Base-by-base conservation (phyloP, 169 alveolate genomes). In the Plasmodium fragile region DNA sequence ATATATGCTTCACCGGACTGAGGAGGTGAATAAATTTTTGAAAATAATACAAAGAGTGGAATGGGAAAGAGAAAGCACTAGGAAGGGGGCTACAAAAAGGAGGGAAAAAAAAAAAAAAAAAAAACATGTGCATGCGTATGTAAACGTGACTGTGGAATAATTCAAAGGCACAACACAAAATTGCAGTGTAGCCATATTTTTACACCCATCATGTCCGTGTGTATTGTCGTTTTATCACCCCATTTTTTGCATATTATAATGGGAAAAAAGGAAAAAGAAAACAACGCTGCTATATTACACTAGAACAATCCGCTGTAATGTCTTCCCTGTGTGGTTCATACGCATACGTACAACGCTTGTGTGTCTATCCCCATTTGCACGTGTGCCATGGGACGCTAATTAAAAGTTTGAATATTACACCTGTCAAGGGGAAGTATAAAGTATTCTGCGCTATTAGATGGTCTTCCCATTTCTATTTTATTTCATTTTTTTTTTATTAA, bases 1-100 rank as follows among this genome's bases (percentile, higher is more conserved):
- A 1, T 83, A 22, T 32, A 83, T 83, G 84, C 77, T 73, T 34
- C 45, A 72, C 79, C 32, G 22, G 43, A 28, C 72, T 5, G 92
- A 72, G 3, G 78, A 83, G 53, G 32, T 32, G 45, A 73, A 45
- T 25, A 83, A 83, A 41, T 10, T 39, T 45, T 52, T 49, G 36
- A 83, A 52, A 49, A 82, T 83, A 73, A 25, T 52, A 10, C 22
- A 83, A 41, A 36, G 28, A 55, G 75, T 30, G 52, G 36, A 83
- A 83, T 45, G 25, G 53, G 55, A 32, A 83, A 13, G 52, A 53
- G 25, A 8, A 4, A 22, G 22, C 32, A 73, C 45, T 4, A 73
- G 45, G 10, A n/a, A n/a, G 45, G 30, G 18, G 59, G 55, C 34
- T 7, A 18, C 25, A 18, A 28, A 25, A 25, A 65, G 36, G 75